Conservation (phyloP, 2,329 filamentous ascomycete genomes). For the Akanthomyces lecanii region DNA sequence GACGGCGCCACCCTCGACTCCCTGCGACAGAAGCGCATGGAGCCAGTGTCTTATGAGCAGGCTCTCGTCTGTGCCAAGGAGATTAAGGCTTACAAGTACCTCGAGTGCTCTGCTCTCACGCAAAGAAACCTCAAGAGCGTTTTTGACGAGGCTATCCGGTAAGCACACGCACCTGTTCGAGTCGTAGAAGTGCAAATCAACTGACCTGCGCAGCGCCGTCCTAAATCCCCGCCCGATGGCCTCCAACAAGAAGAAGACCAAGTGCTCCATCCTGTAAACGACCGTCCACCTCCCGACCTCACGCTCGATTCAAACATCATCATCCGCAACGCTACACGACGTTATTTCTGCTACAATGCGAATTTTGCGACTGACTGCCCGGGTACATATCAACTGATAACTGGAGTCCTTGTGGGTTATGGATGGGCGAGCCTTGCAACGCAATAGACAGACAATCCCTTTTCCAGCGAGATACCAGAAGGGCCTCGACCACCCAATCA, state of each 20-base stretch:
- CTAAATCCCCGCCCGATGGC: conserved; percentile 61
- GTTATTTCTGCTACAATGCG: not conserved
- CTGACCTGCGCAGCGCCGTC: conserved; percentile 54
- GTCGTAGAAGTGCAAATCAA: no score
- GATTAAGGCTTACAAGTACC: conserved; percentile 93
- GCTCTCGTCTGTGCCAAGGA: conserved; percentile 86
- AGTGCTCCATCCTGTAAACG: conserved; percentile 65
- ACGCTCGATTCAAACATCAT: not conserved
- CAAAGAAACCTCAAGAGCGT: conserved; percentile 97
- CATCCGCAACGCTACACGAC: conserved; percentile 7
- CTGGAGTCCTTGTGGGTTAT: conserved; percentile 21
- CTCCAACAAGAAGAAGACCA: conserved; percentile 58
- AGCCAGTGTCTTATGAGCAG: conserved; percentile 93
- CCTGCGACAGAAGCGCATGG: conserved; percentile 88
- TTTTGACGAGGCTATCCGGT: conserved; percentile 98
- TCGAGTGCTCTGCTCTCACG: conserved; percentile 95
- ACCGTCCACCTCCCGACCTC: not conserved
- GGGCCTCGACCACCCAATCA: conserved; percentile 7
- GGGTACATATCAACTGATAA: conserved; percentile 13
- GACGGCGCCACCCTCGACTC: conserved; percentile 77
- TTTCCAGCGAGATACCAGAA: conserved; percentile 18
- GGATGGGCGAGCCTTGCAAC: conserved; percentile 9
- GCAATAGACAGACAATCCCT: conserved; percentile 15
- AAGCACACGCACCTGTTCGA: conserved; percentile 33
- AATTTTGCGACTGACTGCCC: conserved; percentile 6